phyloP scores from a whole-genome alignment of 2,329 filamentous ascomycete genomes.

The Nothophoma quercina region DNA sequence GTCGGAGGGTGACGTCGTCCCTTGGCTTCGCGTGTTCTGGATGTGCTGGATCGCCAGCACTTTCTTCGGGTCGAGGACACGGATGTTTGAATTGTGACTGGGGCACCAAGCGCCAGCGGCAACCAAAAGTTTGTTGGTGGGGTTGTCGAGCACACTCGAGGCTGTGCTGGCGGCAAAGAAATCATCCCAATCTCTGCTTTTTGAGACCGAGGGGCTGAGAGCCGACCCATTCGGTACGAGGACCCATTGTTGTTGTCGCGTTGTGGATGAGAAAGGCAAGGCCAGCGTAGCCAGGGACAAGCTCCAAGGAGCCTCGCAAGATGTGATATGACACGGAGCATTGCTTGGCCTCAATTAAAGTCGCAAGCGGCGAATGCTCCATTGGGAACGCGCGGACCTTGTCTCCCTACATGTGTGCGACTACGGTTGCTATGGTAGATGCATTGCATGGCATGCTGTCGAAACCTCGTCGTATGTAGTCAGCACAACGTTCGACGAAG shows the following conservation, averaged over 20 bases:
- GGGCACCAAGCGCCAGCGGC: conserved; percentile 6
- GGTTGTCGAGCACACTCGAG: conserved; percentile 6
- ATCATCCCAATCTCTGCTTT: background rate
- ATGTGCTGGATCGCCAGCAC: conserved; percentile 13
- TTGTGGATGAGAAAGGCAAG: conserved; percentile 5
- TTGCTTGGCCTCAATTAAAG: conserved; percentile 29
- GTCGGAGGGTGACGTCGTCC: conserved; percentile 4
- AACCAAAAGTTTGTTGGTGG: conserved; percentile 2
- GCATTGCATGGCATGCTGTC: conserved; percentile 11
- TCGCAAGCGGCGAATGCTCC: conserved; percentile 17
- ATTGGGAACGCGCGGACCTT: conserved; percentile 14
- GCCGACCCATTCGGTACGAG: conserved; percentile 12
- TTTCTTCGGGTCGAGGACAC: conserved; percentile 8
- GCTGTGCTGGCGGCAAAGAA: conserved; percentile 22
- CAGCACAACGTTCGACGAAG: background rate
- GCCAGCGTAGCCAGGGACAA: conserved; percentile 6
- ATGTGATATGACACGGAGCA: conserved; percentile 20
- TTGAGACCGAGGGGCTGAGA: background rate
- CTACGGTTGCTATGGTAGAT: conserved; percentile 6
- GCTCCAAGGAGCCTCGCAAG: conserved; percentile 13
- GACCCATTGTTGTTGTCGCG: conserved; percentile 13
- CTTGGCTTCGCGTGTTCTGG: conserved; percentile 1
- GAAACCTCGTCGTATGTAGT: background rate
- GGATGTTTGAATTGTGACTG: background rate
- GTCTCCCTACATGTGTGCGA: conserved; percentile 12